phyloP scores from a whole-genome alignment of 768 basidiomycete species.

The Suillus clintonianus region DNA sequence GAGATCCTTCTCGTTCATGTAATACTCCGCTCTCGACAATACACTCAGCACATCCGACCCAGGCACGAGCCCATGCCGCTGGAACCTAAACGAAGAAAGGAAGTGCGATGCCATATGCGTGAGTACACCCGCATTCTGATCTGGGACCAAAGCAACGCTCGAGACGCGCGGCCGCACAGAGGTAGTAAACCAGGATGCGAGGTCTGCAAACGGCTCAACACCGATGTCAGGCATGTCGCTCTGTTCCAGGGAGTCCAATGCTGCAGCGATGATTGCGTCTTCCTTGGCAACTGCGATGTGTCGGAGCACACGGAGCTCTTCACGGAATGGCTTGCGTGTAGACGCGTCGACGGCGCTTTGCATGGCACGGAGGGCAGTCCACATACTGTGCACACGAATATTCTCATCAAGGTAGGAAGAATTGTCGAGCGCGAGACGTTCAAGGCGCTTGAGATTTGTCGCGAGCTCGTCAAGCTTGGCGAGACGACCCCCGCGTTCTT shows the following conservation, averaged over 20 bases:
- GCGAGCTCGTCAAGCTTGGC: conserved; percentile 94
- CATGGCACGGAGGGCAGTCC: conserved; percentile 88
- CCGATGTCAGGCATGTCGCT: conserved; percentile 77
- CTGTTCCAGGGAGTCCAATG: conserved; percentile 67
- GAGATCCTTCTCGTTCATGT: conserved; percentile 90
- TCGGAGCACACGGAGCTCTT: conserved; percentile 82
- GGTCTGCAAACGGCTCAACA: conserved; percentile 86
- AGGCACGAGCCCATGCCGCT: conserved; percentile 64
- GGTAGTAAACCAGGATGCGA: conserved; percentile 87
- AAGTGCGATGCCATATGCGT: conserved; percentile 83
- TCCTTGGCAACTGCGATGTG: conserved; percentile 72
- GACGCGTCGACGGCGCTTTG: conserved; percentile 65
- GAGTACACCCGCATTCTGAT: conserved; percentile 84
- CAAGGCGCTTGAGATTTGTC: conserved; percentile 85
- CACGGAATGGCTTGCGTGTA: conserved; percentile 80
- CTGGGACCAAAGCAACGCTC: conserved; percentile 91
- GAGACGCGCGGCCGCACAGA: conserved; percentile 83
- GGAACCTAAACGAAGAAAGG: conserved; percentile 77
- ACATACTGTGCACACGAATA: conserved; percentile 86
- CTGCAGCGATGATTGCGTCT: conserved; percentile 64
- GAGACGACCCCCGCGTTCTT: conserved; percentile 93
- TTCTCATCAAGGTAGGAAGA: conserved; percentile 91
- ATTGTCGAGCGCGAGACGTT: conserved; percentile 90
- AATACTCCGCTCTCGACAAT: conserved; percentile 84
- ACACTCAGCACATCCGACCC: conserved; percentile 88